phyloP scores from a whole-genome alignment of 75 land plant species.

The Picea sitchensis region DNA sequence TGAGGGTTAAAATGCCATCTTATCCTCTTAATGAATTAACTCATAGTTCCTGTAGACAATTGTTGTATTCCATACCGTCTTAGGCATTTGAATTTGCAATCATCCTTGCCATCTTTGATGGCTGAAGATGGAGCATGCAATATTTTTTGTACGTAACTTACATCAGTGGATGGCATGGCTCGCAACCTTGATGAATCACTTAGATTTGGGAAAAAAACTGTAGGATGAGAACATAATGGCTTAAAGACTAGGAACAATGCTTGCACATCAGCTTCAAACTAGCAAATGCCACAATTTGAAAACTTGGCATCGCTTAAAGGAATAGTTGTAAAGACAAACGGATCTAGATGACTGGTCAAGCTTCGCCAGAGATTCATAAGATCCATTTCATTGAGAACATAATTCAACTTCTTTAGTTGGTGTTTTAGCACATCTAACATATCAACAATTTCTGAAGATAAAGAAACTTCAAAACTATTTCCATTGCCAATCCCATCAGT shows the following conservation, averaged over 20 bases:
- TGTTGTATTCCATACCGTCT: constrained; percentile 39
- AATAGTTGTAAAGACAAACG: constrained; percentile 49
- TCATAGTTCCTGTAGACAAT: constrained; percentile 17
- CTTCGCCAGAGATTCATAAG: constrained; percentile 72
- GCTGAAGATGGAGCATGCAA: constrained; percentile 12
- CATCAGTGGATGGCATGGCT: constrained; percentile 33
- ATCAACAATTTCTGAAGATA: too few relatives aligned
- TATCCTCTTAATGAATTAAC: too few relatives aligned
- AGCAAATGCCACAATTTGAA: constrained; percentile 48
- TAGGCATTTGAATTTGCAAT: constrained; percentile 44
- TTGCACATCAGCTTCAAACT: constrained; percentile 50
- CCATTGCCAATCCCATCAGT: too few relatives aligned
- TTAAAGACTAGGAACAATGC: constrained; percentile 67
- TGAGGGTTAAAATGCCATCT: too few relatives aligned
- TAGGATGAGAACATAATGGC: constrained; percentile 86
- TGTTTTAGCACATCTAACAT: too few relatives aligned
- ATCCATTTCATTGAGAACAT: constrained; percentile 54
- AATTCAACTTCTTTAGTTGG: constrained; percentile 33
- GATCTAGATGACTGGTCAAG: constrained; percentile 67
- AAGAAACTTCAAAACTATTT: too few relatives aligned
- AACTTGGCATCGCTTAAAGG: constrained; percentile 59
- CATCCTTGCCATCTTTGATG: constrained; percentile 14
- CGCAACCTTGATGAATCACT: constrained; percentile 58
- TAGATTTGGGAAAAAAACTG: constrained; percentile 71
- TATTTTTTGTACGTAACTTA: constrained; percentile 14